phyloP scores from a whole-genome alignment of 225 moss, liverwort and hornwort species.

The Pseudisothecium myosuroides region DNA sequence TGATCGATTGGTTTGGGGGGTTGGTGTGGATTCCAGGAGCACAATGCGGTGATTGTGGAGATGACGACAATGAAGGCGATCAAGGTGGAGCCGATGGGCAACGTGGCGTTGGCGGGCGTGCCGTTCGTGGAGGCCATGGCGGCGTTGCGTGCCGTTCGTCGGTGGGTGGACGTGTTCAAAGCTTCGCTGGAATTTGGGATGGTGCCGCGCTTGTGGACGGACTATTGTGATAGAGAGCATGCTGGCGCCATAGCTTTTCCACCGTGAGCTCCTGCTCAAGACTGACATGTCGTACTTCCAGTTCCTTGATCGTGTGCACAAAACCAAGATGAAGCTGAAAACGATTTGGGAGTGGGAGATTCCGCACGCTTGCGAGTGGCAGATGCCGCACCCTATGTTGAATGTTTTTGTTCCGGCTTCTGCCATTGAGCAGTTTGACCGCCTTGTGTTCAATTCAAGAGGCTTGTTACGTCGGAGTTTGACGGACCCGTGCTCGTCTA shows the following conservation, averaged over 20 bases:
- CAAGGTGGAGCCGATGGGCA: slow-evolving; percentile 5
- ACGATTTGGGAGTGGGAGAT: too few species aligned
- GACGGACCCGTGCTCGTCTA: slow-evolving; percentile 42
- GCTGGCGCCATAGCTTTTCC: too few species aligned
- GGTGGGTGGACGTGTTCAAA: slow-evolving; percentile 65
- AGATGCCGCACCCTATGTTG: slow-evolving; percentile 19
- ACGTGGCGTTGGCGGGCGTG: not conserved
- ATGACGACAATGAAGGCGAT: slow-evolving; percentile 15
- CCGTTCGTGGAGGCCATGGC: slow-evolving; percentile 58
- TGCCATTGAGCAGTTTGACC: slow-evolving; percentile 31
- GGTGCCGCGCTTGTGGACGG: slow-evolving; percentile 58
- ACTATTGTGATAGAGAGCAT: slow-evolving; percentile 6
- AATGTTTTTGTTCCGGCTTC: slow-evolving; percentile 41
- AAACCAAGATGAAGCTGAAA: too few species aligned
- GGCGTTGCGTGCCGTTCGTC: slow-evolving; percentile 61
- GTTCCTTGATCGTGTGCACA: too few species aligned
- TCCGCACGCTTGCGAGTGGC: not conserved
- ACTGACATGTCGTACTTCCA: too few species aligned
- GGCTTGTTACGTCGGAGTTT: not conserved
- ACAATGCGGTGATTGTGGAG: slow-evolving; percentile 17
- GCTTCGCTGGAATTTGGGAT: slow-evolving; percentile 36
- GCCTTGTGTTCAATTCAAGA: slow-evolving; percentile 34
- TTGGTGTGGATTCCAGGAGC: not conserved
- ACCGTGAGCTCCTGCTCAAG: too few species aligned
- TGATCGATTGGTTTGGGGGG: not conserved